Evolutionary conservation across 139 green algal genomes (phyloP), one percentile per base, ranked within the genome.

Genomic region (Diplosphaera chodatii): DNA sequence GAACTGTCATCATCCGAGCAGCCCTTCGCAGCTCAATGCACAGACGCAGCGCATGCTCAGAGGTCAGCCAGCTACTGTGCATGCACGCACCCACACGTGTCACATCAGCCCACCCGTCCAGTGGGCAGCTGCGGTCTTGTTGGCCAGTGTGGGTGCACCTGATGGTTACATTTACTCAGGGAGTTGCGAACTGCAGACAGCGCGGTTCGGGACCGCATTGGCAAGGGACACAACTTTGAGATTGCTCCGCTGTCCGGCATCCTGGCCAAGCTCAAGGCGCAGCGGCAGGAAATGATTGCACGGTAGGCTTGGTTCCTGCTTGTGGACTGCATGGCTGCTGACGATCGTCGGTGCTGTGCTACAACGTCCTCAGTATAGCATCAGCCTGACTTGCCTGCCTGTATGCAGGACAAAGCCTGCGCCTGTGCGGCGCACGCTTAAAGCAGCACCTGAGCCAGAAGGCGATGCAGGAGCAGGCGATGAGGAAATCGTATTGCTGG

Each of bases 1-100:
- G 8, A 59, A 18, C 48, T 10, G 3, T n/a, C n/a, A n/a, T n/a
- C n/a, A n/a, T 5, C 16, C 16, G 13, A 25, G 48, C 48, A 59
- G 48, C 40, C n/a, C 67, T 8, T 25, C n/a, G 40, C 37, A 77
- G 13, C 29, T 84, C 64, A 63, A 63, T 13, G 64, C 74, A 4
- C 76, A 84, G 40, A 84, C 79, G 15, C 79, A 84, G 67, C 77
- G 79, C 31, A 64, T 84, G 4, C 55, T 84, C 59, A 48, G 79
- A 67, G 72, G 72, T 83, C 41, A 55, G 55, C n/a, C n/a, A n/a
- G n/a, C n/a, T n/a, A n/a, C n/a, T n/a, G n/a, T n/a, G n/a, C n/a
- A n/a, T n/a, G n/a, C n/a, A n/a, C n/a, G n/a, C n/a, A n/a, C n/a
- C n/a, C n/a, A n/a, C n/a, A n/a, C n/a, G n/a, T n/a, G n/a, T n/a